Percentiles rank a stretch among this genome's conserved stretches.
These are phyloP conservation scores for Durotheca rogersii DNA, from an alignment of 495 filamentous ascomycete species.

Conservation along the genomic window DNA sequence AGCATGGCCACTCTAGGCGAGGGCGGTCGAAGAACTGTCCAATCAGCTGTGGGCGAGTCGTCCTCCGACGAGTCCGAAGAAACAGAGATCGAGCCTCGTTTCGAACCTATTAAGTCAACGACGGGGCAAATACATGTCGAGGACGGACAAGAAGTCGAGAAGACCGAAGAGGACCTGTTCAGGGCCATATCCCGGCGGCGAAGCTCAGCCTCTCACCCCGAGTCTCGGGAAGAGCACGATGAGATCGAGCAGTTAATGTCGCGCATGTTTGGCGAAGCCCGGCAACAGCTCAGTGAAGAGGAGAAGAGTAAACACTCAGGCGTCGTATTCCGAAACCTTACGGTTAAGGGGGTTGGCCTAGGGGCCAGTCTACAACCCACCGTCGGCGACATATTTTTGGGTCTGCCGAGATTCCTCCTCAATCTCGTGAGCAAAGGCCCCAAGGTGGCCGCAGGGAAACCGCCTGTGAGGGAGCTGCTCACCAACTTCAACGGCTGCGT, in stretches of 20 bases:
- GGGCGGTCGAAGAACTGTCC: neutral
- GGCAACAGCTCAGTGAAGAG: slow-evolving; percentile 64
- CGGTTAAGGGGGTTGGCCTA: slow-evolving; percentile 67
- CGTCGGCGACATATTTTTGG: slow-evolving; percentile 63
- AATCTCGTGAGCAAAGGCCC: slow-evolving; percentile 42
- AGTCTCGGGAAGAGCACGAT: slow-evolving; percentile 31
- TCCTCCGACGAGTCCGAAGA: slow-evolving; percentile 27
- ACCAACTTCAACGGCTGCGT: slow-evolving; percentile 57
- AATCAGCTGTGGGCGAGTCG: slow-evolving; percentile 3
- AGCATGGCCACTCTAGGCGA: neutral
- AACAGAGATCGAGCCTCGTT: slow-evolving; percentile 25
- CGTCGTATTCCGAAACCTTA: slow-evolving; percentile 62
- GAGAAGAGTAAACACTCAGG: slow-evolving; percentile 64
- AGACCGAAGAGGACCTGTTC: slow-evolving; percentile 54
- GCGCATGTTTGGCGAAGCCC: slow-evolving; percentile 54
- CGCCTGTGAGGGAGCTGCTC: slow-evolving; percentile 58
- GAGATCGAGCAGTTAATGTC: slow-evolving; percentile 47
- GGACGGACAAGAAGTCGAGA: slow-evolving; percentile 1
- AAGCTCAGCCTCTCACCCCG: slow-evolving; percentile 39
- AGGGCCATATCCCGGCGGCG: slow-evolving; percentile 52
- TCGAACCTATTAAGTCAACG: slow-evolving; percentile 23
- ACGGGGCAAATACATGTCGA: slow-evolving; percentile 8
- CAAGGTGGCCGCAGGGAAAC: slow-evolving; percentile 44
- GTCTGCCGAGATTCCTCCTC: slow-evolving; percentile 53
- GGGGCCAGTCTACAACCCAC: slow-evolving; percentile 66